Percentiles rank a stretch among this genome's conserved stretches.
phyloP scores from a whole-genome alignment of 495 filamentous ascomycete genomes.

The Daldinia concentrica region DNA sequence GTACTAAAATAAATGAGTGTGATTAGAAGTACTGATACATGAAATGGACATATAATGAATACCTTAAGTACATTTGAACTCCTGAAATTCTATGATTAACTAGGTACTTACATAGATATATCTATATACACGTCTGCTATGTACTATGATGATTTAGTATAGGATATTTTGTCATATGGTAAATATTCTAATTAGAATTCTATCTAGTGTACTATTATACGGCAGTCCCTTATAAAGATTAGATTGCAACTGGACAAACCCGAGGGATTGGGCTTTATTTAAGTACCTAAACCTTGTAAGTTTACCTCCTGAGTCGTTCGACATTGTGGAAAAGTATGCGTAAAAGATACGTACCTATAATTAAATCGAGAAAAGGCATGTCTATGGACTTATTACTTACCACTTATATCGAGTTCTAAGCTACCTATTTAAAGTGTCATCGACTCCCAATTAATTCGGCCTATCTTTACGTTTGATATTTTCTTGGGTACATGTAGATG shows the following conservation, averaged over 20 bases:
- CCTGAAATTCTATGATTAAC: neutral
- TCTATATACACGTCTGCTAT: neutral
- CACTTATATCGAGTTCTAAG: neutral
- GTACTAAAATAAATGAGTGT: slow-evolving; percentile 29
- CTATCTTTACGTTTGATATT: neutral
- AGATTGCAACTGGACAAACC: neutral
- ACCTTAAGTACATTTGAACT: too few species aligned
- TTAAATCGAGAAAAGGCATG: neutral
- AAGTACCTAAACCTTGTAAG: neutral
- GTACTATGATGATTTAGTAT: neutral
- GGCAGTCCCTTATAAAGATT: neutral
- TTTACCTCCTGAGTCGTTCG: too few species aligned
- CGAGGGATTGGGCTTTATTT: neutral
- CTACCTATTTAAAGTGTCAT: neutral
- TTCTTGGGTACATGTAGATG: neutral
- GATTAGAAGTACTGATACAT: too few species aligned
- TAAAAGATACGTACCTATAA: neutral
- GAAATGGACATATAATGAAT: too few species aligned
- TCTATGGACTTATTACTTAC: neutral
- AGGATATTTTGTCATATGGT: too few species aligned
- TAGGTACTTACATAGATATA: neutral
- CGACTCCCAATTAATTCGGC: neutral
- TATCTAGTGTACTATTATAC: too few species aligned
- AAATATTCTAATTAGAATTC: too few species aligned
- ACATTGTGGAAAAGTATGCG: neutral